These are phyloP conservation scores for Aspergillus ustus DNA, from an alignment of 2,329 filamentous ascomycete genomes.

Conservation along the genomic window DNA sequence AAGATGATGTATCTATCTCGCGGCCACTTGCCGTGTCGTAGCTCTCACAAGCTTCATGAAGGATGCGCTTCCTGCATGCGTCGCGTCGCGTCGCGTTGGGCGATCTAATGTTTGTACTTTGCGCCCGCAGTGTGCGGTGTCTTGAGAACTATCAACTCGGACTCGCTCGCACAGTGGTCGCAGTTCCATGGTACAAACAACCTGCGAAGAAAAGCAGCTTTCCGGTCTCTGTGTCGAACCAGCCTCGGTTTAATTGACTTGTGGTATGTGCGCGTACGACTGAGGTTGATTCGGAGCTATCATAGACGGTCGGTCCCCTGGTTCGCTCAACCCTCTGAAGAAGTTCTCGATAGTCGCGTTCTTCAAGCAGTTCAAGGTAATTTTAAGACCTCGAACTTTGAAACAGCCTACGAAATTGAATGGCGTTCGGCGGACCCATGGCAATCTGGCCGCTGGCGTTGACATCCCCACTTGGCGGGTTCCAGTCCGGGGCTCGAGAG, in stretches of 20 bases:
- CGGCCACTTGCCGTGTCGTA: constrained; percentile 22
- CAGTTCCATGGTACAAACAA: constrained; percentile 5
- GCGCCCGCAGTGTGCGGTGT: constrained; percentile 12
- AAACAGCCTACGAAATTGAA: constrained; percentile 17
- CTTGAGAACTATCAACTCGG: neutral
- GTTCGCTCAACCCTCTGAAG: neutral
- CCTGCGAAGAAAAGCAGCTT: neutral
- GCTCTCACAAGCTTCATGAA: constrained; percentile 7
- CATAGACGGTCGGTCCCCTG: neutral
- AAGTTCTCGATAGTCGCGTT: neutral
- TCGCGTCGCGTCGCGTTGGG: constrained; percentile 13
- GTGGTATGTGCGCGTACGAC: constrained; percentile 7
- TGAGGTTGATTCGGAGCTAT: neutral
- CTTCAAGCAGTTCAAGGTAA: neutral
- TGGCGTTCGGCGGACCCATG: constrained; percentile 11
- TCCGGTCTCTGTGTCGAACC: neutral
- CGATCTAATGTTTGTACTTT: constrained; percentile 15
- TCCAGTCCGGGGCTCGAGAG: constrained; percentile 14
- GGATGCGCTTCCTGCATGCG: constrained; percentile 13
- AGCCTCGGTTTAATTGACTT: constrained; percentile 5
- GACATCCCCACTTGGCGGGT: constrained; percentile 22
- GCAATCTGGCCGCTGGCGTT: constrained; percentile 15
- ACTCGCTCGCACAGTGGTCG: constrained; percentile 1
- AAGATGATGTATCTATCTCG: constrained; percentile 21
- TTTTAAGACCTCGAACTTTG: neutral